Evolutionary conservation across 2,329 filamentous ascomycete species (phyloP).

Genomic region (Periconia digitata): DNA sequence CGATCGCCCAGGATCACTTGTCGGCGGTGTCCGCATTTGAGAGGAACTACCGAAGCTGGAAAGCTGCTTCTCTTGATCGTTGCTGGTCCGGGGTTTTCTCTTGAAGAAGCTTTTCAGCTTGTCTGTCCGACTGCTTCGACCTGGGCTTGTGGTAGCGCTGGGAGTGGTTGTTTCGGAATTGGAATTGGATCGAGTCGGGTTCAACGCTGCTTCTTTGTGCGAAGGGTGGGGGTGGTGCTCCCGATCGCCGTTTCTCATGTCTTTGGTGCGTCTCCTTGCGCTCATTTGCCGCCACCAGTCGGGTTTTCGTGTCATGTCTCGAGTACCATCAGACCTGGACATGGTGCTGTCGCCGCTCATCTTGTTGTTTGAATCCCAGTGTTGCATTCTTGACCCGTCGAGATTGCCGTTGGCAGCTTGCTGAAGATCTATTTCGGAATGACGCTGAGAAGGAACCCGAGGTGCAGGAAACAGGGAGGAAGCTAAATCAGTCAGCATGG

Average conservation of each 20-base stretch:
- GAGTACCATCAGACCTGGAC: constrained; percentile 31
- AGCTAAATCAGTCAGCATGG: constrained; percentile 22
- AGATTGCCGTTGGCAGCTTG: constrained; percentile 35
- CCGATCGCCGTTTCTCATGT: constrained; percentile 32
- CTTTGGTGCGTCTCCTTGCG: constrained; percentile 28
- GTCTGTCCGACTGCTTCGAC: constrained; percentile 29
- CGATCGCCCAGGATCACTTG: constrained; percentile 37
- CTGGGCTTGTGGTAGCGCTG: constrained; percentile 24
- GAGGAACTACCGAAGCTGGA: constrained; percentile 40
- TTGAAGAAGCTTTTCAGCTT: constrained; percentile 42
- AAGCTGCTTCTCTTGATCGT: constrained; percentile 36
- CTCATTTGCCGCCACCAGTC: constrained; percentile 42
- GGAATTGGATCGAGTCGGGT: constrained; percentile 23
- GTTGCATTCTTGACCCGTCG: constrained; percentile 32
- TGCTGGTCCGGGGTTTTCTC: constrained; percentile 30
- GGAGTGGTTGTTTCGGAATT: constrained; percentile 25
- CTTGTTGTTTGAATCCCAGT: constrained; percentile 35
- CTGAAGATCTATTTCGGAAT: constrained; percentile 37
- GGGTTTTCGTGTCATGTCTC: constrained; percentile 27
- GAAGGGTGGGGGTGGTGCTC: constrained; percentile 21
- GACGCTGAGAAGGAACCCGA: constrained; percentile 33
- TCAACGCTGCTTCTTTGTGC: constrained; percentile 29
- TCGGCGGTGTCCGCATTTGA: constrained; percentile 36
- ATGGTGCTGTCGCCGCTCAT: constrained; percentile 31
- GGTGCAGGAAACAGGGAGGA: constrained; percentile 33